These are phyloP conservation scores for Bonia amplexicaulis DNA, from an alignment of 176 grass and related monocot genomes.

Conservation along the genomic window DNA sequence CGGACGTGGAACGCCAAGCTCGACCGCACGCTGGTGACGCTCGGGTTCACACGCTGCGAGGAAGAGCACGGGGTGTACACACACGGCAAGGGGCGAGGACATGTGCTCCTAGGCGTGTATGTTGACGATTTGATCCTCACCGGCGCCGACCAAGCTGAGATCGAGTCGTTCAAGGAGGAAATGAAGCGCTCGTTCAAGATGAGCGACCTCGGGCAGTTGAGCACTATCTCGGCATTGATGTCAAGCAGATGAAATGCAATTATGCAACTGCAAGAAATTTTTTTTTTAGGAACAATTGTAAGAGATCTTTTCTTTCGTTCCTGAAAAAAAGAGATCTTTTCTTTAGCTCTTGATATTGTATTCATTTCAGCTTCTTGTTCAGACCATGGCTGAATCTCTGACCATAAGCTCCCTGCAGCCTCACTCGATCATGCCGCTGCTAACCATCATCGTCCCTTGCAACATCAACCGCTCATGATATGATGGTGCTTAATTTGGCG, in stretches of 20 bases:
- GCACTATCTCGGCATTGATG: no score
- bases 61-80: not conserved
- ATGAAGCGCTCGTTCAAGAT: not conserved
- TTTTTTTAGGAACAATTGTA: not conserved
- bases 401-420: slow-evolving; percentile 38
- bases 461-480: slow-evolving; percentile 28
- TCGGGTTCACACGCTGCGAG: not conserved
- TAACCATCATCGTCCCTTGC: not conserved
- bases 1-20: not conserved
- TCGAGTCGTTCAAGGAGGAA: not conserved
- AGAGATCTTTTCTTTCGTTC: not conserved
- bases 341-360: not conserved
- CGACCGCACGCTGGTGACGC: not conserved
- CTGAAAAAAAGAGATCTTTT: not conserved
- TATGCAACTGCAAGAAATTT: not conserved
- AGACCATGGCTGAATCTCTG: slow-evolving; percentile 42
- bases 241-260: not conserved
- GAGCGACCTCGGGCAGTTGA: not conserved
- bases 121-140: not conserved
- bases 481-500: not conserved
- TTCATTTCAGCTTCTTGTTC: not conserved
- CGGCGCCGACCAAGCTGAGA: not conserved
- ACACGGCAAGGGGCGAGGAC: not conserved
- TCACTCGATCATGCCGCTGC: not conserved
- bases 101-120: not conserved